These are phyloP conservation scores for Pseudopyricularia cyperi DNA, from an alignment of 2,329 filamentous ascomycete species.

Conservation along the genomic window DNA sequence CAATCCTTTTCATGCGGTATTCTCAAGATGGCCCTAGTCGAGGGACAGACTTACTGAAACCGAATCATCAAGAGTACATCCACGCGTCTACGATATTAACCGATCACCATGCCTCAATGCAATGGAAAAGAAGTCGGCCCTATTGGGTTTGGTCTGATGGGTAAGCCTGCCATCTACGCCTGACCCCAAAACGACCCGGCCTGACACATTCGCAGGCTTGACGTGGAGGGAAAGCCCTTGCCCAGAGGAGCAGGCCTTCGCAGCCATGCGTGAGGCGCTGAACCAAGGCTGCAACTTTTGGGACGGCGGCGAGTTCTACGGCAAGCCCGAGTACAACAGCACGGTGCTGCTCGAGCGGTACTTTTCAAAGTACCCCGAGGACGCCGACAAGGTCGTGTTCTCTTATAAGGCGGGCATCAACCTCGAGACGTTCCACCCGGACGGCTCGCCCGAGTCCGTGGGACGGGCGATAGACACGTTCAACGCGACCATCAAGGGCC, in stretches of 20 bases:
- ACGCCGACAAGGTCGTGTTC: constrained; percentile 47
- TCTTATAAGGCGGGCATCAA: constrained; percentile 44
- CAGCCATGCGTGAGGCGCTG: constrained; percentile 41
- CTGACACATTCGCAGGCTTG: constrained; percentile 19
- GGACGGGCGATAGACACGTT: constrained; percentile 46
- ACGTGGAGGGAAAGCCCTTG: constrained; percentile 26
- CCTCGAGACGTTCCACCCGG: constrained; percentile 63
- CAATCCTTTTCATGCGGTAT: no score
- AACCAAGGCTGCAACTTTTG: constrained; percentile 32
- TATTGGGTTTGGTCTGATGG: constrained; percentile 18
- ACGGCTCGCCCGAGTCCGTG: constrained; percentile 38
- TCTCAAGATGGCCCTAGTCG: no score
- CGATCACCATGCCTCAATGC: constrained; percentile 7
- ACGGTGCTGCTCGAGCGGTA: constrained; percentile 47
- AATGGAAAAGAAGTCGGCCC: constrained; percentile 15
- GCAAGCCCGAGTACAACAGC: constrained; percentile 40
- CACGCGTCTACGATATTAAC: not conserved
- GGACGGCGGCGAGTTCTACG: constrained; percentile 57
- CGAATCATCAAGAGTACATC: not conserved
- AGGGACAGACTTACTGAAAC: no score
- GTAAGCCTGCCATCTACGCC: constrained; percentile 7
- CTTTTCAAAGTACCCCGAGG: constrained; percentile 50
- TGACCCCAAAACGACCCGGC: not conserved
- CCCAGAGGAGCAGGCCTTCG: constrained; percentile 35
- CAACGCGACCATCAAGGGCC: constrained; percentile 34